These are phyloP conservation scores for Melanogaster broomeanus DNA, from an alignment of 768 basidiomycete species.

Conservation along the genomic window DNA sequence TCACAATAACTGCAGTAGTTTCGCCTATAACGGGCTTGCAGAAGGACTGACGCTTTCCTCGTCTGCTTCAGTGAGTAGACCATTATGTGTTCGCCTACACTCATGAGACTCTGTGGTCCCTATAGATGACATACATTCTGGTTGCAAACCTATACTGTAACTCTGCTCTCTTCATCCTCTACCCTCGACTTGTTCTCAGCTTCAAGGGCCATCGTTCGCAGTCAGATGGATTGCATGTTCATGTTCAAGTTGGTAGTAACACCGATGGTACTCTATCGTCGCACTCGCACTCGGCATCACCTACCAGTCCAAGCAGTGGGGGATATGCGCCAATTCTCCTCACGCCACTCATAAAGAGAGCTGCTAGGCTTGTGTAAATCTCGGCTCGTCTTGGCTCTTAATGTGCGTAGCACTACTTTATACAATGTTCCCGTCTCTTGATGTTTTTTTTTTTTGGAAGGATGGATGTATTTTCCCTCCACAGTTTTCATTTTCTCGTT, in stretches of 20 bases:
- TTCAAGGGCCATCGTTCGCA: background rate
- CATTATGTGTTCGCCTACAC: background rate
- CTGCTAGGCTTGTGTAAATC: too few relatives aligned
- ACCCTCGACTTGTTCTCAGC: slow-evolving; percentile 6
- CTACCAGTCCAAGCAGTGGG: background rate
- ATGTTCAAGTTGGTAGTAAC: background rate
- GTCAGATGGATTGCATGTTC: background rate
- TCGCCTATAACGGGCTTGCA: background rate
- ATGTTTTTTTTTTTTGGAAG: too few relatives aligned
- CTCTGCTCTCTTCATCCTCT: slow-evolving; percentile 8
- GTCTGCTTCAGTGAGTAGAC: background rate
- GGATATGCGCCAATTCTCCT: background rate
- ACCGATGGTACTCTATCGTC: too few relatives aligned
- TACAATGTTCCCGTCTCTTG: too few relatives aligned
- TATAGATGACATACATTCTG: background rate
- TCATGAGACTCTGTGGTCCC: background rate
- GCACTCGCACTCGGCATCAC: background rate
- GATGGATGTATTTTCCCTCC: too few relatives aligned
- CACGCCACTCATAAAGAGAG: too few relatives aligned
- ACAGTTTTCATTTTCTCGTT: too few relatives aligned
- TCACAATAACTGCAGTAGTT: background rate
- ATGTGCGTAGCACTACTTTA: too few relatives aligned
- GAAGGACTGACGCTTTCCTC: background rate
- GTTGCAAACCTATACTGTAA: background rate
- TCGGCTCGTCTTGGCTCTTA: too few relatives aligned